Percentiles rank a stretch among this genome's conserved stretches.
Evolutionary conservation across 805 yeast species (phyloP).

Genomic region (Starmera amethionina): DNA sequence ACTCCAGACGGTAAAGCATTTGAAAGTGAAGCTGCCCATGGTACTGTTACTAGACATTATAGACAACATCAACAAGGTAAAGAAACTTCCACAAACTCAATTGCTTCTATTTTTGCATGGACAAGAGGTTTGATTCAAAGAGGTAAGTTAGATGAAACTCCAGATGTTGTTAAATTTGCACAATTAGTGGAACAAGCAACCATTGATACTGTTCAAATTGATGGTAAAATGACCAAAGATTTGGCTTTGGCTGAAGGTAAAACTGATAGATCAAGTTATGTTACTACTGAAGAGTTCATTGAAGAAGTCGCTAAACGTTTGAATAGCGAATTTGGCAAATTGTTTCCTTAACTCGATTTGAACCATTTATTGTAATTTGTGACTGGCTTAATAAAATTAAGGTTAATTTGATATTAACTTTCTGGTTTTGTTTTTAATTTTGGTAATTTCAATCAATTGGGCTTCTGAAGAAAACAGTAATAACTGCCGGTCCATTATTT

Average conservation of each 20-base stretch:
- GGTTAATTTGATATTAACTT: background rate
- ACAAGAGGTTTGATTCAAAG: conserved; percentile 88
- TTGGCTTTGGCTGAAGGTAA: conserved; percentile 84
- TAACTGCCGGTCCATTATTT: too few species aligned
- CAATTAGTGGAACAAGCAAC: conserved; percentile 74
- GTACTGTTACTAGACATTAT: conserved; percentile 95
- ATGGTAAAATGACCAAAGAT: conserved; percentile 93
- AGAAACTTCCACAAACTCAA: conserved; percentile 94
- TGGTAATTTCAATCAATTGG: too few species aligned
- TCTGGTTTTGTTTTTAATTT: too few species aligned
- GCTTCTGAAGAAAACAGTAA: too few species aligned
- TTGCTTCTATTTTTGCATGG: conserved; percentile 97
- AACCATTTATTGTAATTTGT: too few species aligned
- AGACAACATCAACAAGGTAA: conserved; percentile 95
- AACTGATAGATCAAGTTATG: conserved; percentile 73
- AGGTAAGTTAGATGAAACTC: conserved; percentile 81
- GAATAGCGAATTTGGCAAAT: conserved; percentile 14
- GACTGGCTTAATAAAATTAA: background rate
- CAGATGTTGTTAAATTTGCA: conserved; percentile 77
- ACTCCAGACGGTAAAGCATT: conserved; percentile 96
- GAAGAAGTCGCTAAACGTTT: conserved; percentile 71
- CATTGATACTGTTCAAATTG: conserved; percentile 72
- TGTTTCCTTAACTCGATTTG: background rate
- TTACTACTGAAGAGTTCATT: conserved; percentile 86
- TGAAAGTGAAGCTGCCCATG: conserved; percentile 98